Evolutionary conservation across 345 rosid genomes (phyloP).

Genomic region (Eucalyptus erythrocorys): DNA sequence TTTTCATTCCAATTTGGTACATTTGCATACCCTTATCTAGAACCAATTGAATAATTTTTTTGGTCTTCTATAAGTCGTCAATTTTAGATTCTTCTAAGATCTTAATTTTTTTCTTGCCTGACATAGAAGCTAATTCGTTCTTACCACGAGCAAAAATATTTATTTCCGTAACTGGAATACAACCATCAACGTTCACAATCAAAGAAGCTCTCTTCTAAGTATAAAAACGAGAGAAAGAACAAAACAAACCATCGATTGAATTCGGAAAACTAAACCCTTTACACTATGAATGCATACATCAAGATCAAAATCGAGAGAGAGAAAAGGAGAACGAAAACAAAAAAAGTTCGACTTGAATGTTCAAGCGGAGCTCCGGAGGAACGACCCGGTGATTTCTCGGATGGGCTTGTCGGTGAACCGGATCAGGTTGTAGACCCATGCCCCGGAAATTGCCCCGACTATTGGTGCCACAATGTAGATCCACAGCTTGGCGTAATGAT

Average conservation of each 20-base stretch:
- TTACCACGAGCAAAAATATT: too few species aligned
- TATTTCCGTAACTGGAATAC: accelerated
- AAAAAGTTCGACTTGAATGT: neutral
- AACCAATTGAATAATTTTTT: too few species aligned
- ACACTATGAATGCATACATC: too few species aligned
- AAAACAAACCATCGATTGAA: too few species aligned
- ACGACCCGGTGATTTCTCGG: constrained; percentile 4
- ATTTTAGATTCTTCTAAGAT: too few species aligned
- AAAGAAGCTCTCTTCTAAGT: neutral
- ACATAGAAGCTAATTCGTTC: neutral
- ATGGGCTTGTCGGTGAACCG: constrained; percentile 43
- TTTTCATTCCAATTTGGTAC: accelerated
- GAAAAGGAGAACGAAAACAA: neutral
- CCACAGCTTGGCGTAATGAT: constrained; percentile 41
- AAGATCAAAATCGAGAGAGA: too few species aligned
- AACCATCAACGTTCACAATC: neutral
- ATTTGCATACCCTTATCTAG: too few species aligned
- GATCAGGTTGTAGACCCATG: constrained; percentile 32
- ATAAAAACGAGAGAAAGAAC: too few species aligned
- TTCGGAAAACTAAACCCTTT: too few species aligned
- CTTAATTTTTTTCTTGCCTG: neutral
- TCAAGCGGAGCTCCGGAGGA: neutral
- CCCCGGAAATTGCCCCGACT: constrained; percentile 40
- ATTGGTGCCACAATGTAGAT: constrained; percentile 1
- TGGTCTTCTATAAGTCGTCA: neutral